A percentile compares a stretch with the other conserved stretches of the same genome.
These are phyloP conservation scores for Globisporangium carolinianum DNA, from an alignment of 352 stramenopile genomes.

Conservation along the genomic window DNA sequence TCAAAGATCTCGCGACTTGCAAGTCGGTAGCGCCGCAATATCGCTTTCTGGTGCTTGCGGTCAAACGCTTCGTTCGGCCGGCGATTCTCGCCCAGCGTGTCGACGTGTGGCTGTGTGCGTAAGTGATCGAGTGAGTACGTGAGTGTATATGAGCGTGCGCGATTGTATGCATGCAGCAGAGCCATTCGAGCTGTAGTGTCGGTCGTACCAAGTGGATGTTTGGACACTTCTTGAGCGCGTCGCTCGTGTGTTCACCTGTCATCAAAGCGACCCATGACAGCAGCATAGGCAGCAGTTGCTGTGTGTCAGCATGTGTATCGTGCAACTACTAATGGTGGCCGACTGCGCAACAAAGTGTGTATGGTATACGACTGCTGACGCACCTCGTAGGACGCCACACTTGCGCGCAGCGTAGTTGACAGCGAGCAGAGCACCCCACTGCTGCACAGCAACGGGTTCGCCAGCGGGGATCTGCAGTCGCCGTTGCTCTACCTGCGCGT, in stretches of 20 bases:
- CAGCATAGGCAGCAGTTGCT: too few relatives aligned
- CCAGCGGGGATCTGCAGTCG: constrained; percentile 57
- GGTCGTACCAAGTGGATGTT: constrained; percentile 62
- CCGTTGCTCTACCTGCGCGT: constrained; percentile 78
- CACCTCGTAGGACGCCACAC: constrained; percentile 59
- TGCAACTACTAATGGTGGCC: too few relatives aligned
- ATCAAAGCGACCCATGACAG: not conserved
- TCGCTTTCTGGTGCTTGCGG: constrained; percentile 75
- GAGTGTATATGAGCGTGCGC: too few relatives aligned
- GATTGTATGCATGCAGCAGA: too few relatives aligned
- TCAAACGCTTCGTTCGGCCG: constrained; percentile 54
- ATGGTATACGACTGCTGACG: not conserved
- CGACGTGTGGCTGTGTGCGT: constrained; percentile 60
- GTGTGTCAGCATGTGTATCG: too few relatives aligned
- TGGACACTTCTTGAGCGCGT: constrained; percentile 68
- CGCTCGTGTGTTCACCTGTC: constrained; percentile 54
- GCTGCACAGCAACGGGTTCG: constrained; percentile 70
- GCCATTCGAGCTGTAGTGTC: too few relatives aligned
- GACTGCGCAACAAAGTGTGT: too few relatives aligned
- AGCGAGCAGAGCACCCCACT: constrained; percentile 78
- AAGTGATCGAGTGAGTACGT: not conserved
- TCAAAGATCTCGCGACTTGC: constrained; percentile 76
- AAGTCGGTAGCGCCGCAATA: constrained; percentile 68
- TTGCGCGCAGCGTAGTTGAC: constrained; percentile 80
- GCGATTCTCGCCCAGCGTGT: constrained; percentile 73